Base-by-base conservation (phyloP, 805 yeast genomes). In the Metschnikowia drakensbergensis region DNA sequence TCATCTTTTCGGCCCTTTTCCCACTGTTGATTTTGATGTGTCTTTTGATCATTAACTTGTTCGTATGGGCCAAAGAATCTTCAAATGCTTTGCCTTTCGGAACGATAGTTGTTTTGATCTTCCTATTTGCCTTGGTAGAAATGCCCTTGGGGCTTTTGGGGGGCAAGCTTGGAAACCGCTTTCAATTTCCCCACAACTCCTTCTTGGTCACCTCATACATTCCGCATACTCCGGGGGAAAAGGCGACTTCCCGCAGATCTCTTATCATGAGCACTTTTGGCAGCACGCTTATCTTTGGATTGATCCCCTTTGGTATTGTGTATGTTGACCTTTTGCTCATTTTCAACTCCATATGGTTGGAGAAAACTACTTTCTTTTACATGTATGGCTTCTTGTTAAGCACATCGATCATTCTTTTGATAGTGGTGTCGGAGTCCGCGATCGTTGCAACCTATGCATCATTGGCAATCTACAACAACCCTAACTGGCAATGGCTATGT, bases 401-500 rank as follows among this genome's bases (percentile, higher is more conserved):
- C 27, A 84, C 89, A 4, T 74, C 82, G 30, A 50, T 81, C 4
- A 67, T 88, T 38, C 70, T 87, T 32, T 66, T 81, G 38, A 70
- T 86, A 32, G 82, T 86, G 10, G 81, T 87, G 22, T 69, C 81
- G 35, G 96, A 88, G 64, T 79, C 86, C 46, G 80, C 91, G 6
- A 75, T 88, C 25, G 80, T 88, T 37, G 81, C 86, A 5, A 75
- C 84, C 7, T 88, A 84, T 59, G 61, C 85, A 37, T 75, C 84
- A 38, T 71, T 88, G 58, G 63, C 72, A 1, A 72, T 74, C 23
- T 69, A 78, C 55, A 79, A 77, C 44, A 77, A 79, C 59, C 78
- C 79, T 43, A 69, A 75, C 55, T 90, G 96, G 96, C 88, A 87
- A 61, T 88, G 96, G 96, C 75, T 83, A 55, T 73, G 89, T 9